Evolutionary conservation across 2,329 filamentous ascomycete species (phyloP).

Genomic region (Fusarium musae): DNA sequence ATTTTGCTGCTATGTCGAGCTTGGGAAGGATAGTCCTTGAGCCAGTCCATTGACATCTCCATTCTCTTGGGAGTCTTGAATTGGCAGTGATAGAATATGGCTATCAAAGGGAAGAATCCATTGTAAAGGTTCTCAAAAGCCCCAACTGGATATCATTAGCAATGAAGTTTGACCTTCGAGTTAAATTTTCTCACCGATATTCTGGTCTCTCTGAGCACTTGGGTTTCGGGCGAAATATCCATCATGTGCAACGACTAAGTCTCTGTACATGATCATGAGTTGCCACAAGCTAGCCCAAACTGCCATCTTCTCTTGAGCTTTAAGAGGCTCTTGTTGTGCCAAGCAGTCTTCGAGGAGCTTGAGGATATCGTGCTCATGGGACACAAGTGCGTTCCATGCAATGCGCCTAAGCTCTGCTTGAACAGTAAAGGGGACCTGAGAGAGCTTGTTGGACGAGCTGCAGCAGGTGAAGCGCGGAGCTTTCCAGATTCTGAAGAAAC

Average conservation of each 20-base stretch:
- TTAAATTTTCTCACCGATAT: conserved; percentile 35
- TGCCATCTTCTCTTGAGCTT: conserved; percentile 54
- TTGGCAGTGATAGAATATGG: conserved; percentile 55
- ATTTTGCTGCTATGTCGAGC: conserved; percentile 46
- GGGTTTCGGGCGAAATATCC: conserved; percentile 43
- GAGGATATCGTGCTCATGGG: conserved; percentile 54
- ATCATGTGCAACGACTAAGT: conserved; percentile 51
- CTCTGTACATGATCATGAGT: conserved; percentile 60
- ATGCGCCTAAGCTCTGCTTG: conserved; percentile 55
- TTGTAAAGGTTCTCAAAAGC: conserved; percentile 47
- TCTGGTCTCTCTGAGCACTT: conserved; percentile 35
- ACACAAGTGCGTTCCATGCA: conserved; percentile 52
- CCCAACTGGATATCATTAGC: conserved; percentile 28
- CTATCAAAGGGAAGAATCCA: conserved; percentile 52
- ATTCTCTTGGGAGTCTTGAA: conserved; percentile 55
- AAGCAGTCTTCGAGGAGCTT: conserved; percentile 54
- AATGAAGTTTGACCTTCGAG: not conserved
- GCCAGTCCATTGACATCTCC: conserved; percentile 53
- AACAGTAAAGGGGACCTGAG: conserved; percentile 52
- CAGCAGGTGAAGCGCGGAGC: conserved; percentile 56
- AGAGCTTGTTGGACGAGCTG: conserved; percentile 52
- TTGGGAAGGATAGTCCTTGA: conserved; percentile 46
- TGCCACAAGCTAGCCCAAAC: conserved; percentile 63
- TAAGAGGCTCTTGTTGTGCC: conserved; percentile 52
- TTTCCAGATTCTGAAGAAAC: conserved; percentile 62